Evolutionary conservation across 2,329 filamentous ascomycete genomes (phyloP).

Genomic region (Tolypocladium inflatum): DNA sequence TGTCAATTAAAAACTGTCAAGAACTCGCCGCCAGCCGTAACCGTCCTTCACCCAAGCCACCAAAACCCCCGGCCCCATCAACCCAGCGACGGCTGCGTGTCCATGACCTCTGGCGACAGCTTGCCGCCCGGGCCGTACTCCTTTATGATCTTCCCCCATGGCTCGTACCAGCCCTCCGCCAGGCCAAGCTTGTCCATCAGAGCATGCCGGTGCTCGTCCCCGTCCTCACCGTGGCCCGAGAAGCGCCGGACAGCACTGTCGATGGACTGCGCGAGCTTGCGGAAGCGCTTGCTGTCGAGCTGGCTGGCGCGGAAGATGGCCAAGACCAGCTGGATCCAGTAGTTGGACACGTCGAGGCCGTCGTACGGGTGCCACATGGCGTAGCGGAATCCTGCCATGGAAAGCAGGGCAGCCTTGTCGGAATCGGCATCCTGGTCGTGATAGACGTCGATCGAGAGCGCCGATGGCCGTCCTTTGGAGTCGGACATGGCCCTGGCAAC

Average conservation of each 20-base stretch:
- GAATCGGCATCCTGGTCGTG: background rate
- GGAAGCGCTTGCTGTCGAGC: background rate
- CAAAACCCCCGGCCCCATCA: background rate
- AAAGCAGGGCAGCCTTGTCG: background rate
- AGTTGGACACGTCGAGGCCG: conserved; percentile 3
- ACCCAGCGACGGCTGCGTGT: conserved; percentile 1
- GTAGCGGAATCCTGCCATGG: conserved; percentile 5
- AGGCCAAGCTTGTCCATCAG: conserved; percentile 1
- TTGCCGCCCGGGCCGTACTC: conserved; percentile 1
- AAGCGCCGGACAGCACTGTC: conserved; percentile 1
- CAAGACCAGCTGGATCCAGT: conserved; percentile 4
- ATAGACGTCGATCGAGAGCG: conserved; percentile 1
- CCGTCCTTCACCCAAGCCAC: background rate
- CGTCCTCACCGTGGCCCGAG: background rate
- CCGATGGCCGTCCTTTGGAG: background rate
- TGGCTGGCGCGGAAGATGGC: conserved; percentile 1
- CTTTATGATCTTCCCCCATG: conserved; percentile 1
- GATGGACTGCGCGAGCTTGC: background rate
- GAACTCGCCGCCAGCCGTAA: background rate
- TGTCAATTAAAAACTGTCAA: too few relatives aligned
- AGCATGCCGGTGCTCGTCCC: background rate
- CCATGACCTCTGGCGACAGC: background rate
- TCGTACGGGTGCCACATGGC: conserved; percentile 7
- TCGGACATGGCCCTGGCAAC: background rate
- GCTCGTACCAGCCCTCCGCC: background rate